Conservation (phyloP, 1,284 basidiomycete species). For the Cryptococcus sp. region DNA sequence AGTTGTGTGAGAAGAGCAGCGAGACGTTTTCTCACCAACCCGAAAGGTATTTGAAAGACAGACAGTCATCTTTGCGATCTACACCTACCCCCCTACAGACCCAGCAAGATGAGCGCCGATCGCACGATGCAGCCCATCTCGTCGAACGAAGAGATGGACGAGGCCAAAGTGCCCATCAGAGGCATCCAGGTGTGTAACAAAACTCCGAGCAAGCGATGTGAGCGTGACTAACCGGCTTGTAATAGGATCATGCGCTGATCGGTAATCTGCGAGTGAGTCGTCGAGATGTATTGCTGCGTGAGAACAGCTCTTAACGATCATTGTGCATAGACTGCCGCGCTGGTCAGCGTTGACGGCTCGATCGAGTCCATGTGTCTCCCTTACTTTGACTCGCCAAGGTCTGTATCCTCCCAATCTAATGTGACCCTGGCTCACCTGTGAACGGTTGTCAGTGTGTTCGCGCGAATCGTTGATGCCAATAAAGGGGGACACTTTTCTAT, state of each 20-base stretch:
- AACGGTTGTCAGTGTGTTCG: conserved; percentile 62
- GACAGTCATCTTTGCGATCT: too few species aligned
- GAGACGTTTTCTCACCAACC: too few species aligned
- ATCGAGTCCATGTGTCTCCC: conserved; percentile 82
- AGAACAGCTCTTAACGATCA: not conserved
- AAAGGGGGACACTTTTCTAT: conserved; percentile 92
- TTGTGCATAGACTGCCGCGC: conserved; percentile 48
- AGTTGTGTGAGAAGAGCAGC: too few species aligned
- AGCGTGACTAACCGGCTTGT: conserved; percentile 16
- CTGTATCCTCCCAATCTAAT: conserved; percentile 3
- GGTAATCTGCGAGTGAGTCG: conserved; percentile 49
- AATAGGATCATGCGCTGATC: conserved; percentile 54
- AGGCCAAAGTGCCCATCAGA: conserved; percentile 24
- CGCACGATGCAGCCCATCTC: not conserved
- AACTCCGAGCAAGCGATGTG: not conserved
- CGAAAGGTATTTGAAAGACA: too few species aligned
- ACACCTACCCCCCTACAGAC: too few species aligned
- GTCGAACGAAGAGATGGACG: conserved; percentile 14
- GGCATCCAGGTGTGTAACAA: conserved; percentile 34
- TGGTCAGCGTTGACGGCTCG: conserved; percentile 52
- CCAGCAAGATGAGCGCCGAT: not conserved
- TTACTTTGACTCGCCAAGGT: conserved; percentile 81
- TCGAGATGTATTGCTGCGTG: too few species aligned
- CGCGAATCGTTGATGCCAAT: conserved; percentile 59
- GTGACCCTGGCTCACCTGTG: not conserved